phyloP scores from a whole-genome alignment of 2,329 filamentous ascomycete genomes.

The Rutstroemia sp. region DNA sequence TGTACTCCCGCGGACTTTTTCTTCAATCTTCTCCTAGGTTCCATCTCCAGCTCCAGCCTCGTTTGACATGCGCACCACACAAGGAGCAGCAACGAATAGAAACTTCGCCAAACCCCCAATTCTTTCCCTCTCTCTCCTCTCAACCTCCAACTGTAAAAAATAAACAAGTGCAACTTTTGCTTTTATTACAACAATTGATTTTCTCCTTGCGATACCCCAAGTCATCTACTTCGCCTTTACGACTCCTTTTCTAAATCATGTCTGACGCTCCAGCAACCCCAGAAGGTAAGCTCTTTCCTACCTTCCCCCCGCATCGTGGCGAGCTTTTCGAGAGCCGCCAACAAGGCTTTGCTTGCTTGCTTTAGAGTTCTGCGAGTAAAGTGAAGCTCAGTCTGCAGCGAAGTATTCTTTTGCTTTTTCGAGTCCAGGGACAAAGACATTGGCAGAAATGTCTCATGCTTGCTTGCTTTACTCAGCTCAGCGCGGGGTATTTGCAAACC shows the following conservation, averaged over 20 bases:
- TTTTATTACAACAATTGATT: conserved; percentile 7
- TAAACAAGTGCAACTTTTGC: conserved; percentile 6
- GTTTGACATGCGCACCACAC: conserved; percentile 1
- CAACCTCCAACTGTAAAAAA: neutral
- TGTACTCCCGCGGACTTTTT: neutral
- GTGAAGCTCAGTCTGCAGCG: too few relatives aligned
- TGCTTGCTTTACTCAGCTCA: neutral
- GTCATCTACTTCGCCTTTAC: neutral
- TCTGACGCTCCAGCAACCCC: conserved; percentile 19
- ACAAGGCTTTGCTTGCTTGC: neutral
- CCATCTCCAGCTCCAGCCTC: conserved; percentile 7
- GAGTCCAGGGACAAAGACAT: neutral
- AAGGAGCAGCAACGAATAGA: conserved; percentile 1
- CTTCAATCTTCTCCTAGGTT: conserved; percentile 9
- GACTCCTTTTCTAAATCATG: conserved; percentile 11
- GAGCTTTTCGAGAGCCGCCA: neutral
- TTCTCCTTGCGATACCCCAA: neutral
- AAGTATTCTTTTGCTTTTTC: neutral
- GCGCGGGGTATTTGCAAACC: conserved; percentile 3
- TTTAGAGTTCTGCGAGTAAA: too few relatives aligned
- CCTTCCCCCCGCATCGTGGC: too few relatives aligned
- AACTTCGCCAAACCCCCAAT: conserved; percentile 7
- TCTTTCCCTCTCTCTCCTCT: neutral
- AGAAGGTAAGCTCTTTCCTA: conserved; percentile 24
- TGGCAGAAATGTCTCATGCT: neutral